Evolutionary conservation across 2,329 filamentous ascomycete genomes (phyloP).

Genomic region (Colletotrichum sp.): DNA sequence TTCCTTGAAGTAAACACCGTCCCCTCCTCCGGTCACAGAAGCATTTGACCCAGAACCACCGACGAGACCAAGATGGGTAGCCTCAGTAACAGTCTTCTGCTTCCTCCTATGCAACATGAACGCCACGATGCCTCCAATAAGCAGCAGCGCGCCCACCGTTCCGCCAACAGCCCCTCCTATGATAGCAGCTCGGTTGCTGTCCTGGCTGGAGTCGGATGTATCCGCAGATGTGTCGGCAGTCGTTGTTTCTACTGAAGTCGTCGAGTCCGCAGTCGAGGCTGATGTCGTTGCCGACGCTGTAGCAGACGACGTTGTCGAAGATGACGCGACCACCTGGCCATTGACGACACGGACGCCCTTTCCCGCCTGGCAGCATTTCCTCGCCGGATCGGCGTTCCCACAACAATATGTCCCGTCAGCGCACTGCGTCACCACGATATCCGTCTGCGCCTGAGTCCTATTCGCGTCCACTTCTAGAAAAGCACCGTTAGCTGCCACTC

Average conservation of each 20-base stretch:
- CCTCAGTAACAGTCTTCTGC: neutral
- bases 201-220: neutral
- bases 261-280: neutral
- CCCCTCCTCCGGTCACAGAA: neutral
- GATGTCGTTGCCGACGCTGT: accelerated
- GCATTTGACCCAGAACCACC: neutral
- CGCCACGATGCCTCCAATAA: neutral
- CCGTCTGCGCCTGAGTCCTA: neutral
- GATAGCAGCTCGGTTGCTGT: neutral
- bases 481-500: neutral
- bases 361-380: neutral
- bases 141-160: neutral
- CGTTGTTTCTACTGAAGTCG: neutral
- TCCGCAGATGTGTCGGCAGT: accelerated
- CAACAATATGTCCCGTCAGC: neutral
- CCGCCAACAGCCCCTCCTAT: neutral
- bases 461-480: neutral
- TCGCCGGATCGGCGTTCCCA: neutral
- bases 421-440: neutral
- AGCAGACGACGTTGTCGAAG: neutral
- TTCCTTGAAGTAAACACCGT: neutral
- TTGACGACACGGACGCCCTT: neutral
- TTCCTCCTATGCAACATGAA: neutral
- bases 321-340: neutral
- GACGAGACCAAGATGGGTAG: neutral